Evolutionary conservation across 192 early-diverging fungal species (phyloP).

Genomic region (Thoreauomyces humboldtii): DNA sequence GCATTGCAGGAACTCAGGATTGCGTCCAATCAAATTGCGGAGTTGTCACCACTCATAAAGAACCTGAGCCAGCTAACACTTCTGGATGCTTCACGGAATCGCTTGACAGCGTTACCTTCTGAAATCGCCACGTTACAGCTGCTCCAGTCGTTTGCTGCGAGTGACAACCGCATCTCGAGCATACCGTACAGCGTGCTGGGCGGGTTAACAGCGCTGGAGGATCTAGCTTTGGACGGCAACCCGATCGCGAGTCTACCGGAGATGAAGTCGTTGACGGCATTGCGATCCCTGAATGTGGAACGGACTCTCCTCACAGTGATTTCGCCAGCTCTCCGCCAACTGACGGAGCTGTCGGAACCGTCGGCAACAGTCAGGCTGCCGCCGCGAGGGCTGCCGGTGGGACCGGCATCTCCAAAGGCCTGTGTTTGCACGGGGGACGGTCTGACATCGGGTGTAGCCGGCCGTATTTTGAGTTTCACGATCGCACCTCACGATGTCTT

Average conservation of each 20-base stretch:
- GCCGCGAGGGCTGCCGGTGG: not conserved
- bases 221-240: not conserved
- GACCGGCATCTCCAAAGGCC: not conserved
- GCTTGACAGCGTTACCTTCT: not conserved
- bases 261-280: not conserved
- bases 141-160: not conserved
- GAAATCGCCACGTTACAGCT: not conserved
- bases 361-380: not conserved
- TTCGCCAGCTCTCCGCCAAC: not conserved
- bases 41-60: not conserved
- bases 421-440: not conserved
- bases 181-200: not conserved
- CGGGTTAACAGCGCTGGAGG: not conserved
- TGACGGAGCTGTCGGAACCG: not conserved
- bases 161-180: not conserved
- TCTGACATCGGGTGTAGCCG: not conserved
- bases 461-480: not conserved
- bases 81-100: not conserved
- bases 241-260: not conserved
- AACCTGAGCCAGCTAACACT: not conserved
- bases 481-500: not conserved
- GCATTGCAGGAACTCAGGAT: not conserved
- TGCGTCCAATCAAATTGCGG: not conserved
- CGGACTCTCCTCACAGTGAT: not conserved
- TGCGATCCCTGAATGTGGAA: not conserved